Conservation (phyloP, 1,284 basidiomycete species). For the Malassezia vespertilionis region DNA sequence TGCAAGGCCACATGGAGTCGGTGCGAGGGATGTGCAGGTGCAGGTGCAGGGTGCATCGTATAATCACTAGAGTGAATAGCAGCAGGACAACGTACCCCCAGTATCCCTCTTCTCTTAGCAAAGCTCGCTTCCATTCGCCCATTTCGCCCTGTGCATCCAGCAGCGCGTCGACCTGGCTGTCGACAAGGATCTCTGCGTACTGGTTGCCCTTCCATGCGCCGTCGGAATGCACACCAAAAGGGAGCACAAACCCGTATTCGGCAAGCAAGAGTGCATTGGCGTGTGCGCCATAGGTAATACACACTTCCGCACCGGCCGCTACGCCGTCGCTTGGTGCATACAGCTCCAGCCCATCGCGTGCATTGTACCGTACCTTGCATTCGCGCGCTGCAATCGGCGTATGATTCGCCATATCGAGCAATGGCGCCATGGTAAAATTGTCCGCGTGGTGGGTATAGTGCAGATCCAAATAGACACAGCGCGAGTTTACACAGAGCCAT, state of each 20-base stretch:
- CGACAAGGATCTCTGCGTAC: constrained; percentile 28
- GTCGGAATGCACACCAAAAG: not conserved
- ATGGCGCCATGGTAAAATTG: constrained; percentile 40
- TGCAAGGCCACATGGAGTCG: constrained; percentile 31
- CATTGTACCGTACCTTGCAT: constrained; percentile 27
- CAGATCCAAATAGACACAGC: constrained; percentile 36
- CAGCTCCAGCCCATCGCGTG: constrained; percentile 24
- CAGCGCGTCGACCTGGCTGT: constrained; percentile 17
- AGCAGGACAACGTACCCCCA: constrained; percentile 19
- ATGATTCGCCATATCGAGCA: constrained; percentile 46
- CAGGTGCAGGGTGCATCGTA: constrained; percentile 30
- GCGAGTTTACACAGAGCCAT: constrained; percentile 39
- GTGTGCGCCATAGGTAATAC: constrained; percentile 40
- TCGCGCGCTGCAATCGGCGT: constrained; percentile 21
- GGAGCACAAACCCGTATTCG: constrained; percentile 39
- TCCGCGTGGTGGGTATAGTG: constrained; percentile 27
- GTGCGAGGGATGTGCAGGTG: constrained; percentile 38
- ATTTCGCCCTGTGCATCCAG: constrained; percentile 15
- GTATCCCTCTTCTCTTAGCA: constrained; percentile 33
- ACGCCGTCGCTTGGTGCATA: constrained; percentile 17
- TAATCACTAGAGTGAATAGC: constrained; percentile 20
- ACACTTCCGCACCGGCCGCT: constrained; percentile 26
- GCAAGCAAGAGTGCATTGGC: constrained; percentile 28
- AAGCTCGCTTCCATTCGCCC: constrained; percentile 25
- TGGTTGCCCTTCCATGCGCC: constrained; percentile 24